phyloP scores from a whole-genome alignment of 352 stramenopile genomes.

The Phytophthora sp. region DNA sequence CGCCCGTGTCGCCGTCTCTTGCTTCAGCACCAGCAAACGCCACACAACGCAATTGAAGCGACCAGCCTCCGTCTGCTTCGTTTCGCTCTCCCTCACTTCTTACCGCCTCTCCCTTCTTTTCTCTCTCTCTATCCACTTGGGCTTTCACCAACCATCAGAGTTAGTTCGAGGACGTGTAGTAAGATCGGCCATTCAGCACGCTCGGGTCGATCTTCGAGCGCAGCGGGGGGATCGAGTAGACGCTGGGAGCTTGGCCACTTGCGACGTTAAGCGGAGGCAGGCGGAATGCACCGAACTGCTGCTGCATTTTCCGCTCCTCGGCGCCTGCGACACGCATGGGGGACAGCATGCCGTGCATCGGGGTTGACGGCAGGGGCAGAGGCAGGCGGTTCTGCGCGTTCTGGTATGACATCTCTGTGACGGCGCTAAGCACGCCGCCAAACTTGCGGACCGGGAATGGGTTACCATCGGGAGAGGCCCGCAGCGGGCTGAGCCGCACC shows the following conservation, averaged over 20 bases:
- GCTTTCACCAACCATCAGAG: not conserved
- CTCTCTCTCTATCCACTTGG: constrained; percentile 10
- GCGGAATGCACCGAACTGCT: constrained; percentile 42
- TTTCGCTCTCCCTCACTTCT: constrained; percentile 16
- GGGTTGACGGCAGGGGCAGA: constrained; percentile 29
- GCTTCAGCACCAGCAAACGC: constrained; percentile 37
- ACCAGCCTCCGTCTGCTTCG: constrained; percentile 24
- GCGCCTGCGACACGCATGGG: constrained; percentile 38
- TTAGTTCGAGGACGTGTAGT: constrained; percentile 65
- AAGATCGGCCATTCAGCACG: constrained; percentile 52
- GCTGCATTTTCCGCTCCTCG: constrained; percentile 43
- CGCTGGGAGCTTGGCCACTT: constrained; percentile 34
- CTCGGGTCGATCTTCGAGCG: constrained; percentile 81
- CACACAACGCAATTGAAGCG: constrained; percentile 20
- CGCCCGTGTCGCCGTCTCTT: constrained; percentile 17
- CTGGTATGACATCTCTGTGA: constrained; percentile 59
- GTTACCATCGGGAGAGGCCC: constrained; percentile 39
- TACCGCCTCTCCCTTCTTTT: constrained; percentile 2
- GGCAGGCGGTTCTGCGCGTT: constrained; percentile 54
- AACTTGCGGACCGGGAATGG: constrained; percentile 38
- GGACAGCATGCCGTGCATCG: constrained; percentile 38
- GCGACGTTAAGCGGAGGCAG: constrained; percentile 71
- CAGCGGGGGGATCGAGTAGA: constrained; percentile 73
- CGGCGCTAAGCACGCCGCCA: constrained; percentile 52
- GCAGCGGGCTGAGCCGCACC: constrained; percentile 68